phyloP scores from a whole-genome alignment of 2,329 filamentous ascomycete species.

The Tolypocladium inflatum region DNA sequence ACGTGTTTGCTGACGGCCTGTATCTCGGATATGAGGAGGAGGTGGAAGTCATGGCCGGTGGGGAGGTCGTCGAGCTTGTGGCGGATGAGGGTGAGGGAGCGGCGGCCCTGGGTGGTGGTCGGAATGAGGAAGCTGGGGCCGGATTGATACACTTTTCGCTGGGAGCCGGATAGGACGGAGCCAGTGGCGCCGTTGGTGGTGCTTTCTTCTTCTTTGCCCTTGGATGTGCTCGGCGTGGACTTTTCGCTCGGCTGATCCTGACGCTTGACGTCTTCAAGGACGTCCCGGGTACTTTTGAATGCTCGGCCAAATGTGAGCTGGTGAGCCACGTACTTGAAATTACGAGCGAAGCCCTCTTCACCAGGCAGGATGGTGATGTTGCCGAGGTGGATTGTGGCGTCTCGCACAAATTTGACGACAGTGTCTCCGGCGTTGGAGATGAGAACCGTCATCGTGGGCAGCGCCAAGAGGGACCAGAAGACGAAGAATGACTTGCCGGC shows the following conservation, averaged over 20 bases:
- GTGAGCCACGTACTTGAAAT: slow-evolving; percentile 32
- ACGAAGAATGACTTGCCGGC: slow-evolving; percentile 80
- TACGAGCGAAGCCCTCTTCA: slow-evolving; percentile 37
- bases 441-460: slow-evolving; percentile 82
- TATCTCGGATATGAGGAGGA: slow-evolving; percentile 66
- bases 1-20: slow-evolving; percentile 52
- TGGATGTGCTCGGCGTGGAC: slow-evolving; percentile 9
- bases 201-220: background rate
- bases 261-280: slow-evolving; percentile 2
- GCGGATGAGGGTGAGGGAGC: slow-evolving; percentile 23
- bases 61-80: slow-evolving; percentile 29
- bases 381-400: slow-evolving; percentile 45
- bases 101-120: slow-evolving; percentile 22
- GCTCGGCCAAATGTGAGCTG: slow-evolving; percentile 32
- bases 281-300: slow-evolving; percentile 16
- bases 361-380: slow-evolving; percentile 52
- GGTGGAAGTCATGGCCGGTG: slow-evolving; percentile 40
- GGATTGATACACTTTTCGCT: background rate
- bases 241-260: background rate
- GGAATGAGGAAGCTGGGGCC: background rate
- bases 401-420: slow-evolving; percentile 53
- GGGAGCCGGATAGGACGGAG: background rate
- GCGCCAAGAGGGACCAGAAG: slow-evolving; percentile 79
- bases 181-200: background rate
- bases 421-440: slow-evolving; percentile 80